Base-by-base conservation (phyloP, 1,139 yeast species). In the Lodderomyces theae region DNA sequence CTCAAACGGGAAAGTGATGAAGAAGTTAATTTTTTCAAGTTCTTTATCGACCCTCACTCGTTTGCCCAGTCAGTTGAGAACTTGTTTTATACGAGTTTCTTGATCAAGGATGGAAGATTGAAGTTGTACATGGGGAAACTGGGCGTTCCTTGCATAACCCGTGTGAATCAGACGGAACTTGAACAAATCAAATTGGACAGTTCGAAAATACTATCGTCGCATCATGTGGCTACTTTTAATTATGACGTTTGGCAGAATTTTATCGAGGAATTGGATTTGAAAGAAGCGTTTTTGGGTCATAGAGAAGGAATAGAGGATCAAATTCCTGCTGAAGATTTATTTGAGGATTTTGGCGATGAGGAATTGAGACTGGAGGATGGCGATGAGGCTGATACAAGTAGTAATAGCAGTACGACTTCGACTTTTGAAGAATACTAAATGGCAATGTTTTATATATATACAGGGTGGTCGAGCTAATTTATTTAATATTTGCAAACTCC, bases 1-100 rank as follows among this genome's bases (percentile, higher is more conserved):
- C 36, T 55, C 36, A 38, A 57, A 46, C 48, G 69, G 59, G 57
- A 53, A 22, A 49, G 44, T 4, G 50, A 60, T 1, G 54, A 57
- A 7, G 74, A 72, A 1, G 69, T 88, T 9, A 80, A 79, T 44
- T 66, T 88, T 41, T 86, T 79, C 55, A 66, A 72, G 46, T 82
- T 86, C 51, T 76, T 87, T 44, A 68, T 89, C 29, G 80, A 90
- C 54, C 96, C 96, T 0, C 42, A 63, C 7, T 82, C 92, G 5
- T 90, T 84, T 60, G 72, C 85, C 2, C 90, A 85, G 55, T 77
- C 92, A 4, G 80, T 89, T 4, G 97, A 90, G 56, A 88, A 87
- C 55, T 63, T 90, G 50, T 90, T 89, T 55, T 86, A 82, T 54
- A 74, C 86, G 1, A 85, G 95, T 57, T 89, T 89, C 54, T 64